Base-by-base conservation (phyloP, 805 yeast genomes). In the Deakozyma indianensis region DNA sequence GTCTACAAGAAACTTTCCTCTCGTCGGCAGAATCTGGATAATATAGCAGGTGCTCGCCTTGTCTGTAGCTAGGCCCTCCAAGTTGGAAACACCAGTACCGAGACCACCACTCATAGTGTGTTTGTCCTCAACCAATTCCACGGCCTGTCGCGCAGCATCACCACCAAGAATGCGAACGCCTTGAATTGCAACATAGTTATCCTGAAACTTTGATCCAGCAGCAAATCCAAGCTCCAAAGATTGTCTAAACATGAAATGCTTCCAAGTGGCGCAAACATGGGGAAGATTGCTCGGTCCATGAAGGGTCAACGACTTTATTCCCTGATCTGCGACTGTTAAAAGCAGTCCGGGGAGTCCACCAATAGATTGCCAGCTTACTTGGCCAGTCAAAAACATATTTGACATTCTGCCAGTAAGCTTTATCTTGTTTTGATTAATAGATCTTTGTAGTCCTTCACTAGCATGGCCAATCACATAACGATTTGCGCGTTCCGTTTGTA, bases 261-360 rank as follows among this genome's bases (percentile, higher is more conserved):
- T 71, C 95, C 96, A 86, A 0, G 90, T 75, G 1, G 88, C 73
- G 2, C 84, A 73, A 41, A 83, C 67, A 57, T 76, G 80, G 46
- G 71, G 67, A 20, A 74, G 46, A 23, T 75, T 56, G 2, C 65
- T 57, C 41, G 63, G 66, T n/a, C 79, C 74, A 43, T 50, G 51
- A 9, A 53, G 40, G n/a, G 22, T 43, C n/a, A 49, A 21, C 3
- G 35, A 23, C 16, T 23, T 53, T 42, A 45, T 42, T 1, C 86
- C 87, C 53, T 85, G 83, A 53, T 86, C 96, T 47, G 84, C 78
- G 14, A 83, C 68, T 0, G 96, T 85, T 43, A 90, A 64, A 43
- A 90, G 74, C 54, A 85, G 64, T 0, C 98, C 98, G 0, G 97
- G 96, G 4, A 90, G 61, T 0, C 98, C 98, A n/a, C 94, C 85